phyloP scores from a whole-genome alignment of 2,329 filamentous ascomycete genomes.

The Dryadomyces quercivorus region DNA sequence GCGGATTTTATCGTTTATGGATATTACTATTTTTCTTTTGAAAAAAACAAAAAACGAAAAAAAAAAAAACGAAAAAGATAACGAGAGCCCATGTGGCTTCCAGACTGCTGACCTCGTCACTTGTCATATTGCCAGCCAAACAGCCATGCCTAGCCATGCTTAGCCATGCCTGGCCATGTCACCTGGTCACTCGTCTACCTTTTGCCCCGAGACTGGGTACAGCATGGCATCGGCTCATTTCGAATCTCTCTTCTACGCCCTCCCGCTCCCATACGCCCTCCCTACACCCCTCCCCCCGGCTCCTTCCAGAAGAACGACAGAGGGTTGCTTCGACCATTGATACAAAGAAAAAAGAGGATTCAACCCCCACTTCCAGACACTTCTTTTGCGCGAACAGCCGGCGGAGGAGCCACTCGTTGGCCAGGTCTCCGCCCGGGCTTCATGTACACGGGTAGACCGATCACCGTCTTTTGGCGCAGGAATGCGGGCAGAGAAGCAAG shows the following conservation, averaged over 20 bases:
- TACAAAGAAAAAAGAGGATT: background rate
- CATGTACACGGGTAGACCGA: background rate
- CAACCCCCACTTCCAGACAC: background rate
- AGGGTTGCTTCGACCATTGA: background rate
- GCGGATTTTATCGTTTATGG: background rate
- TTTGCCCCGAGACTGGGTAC: background rate
- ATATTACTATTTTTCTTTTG: background rate
- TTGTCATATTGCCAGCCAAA: constrained; percentile 4
- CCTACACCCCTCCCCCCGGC: background rate
- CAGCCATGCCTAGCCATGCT: background rate
- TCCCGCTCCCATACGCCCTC: too few relatives aligned
- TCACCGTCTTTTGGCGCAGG: background rate
- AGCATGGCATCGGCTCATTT: background rate
- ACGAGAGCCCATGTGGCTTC: background rate
- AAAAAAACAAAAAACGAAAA: background rate
- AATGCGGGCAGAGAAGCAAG: background rate
- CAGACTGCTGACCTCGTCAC: background rate
- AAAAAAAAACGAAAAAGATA: background rate
- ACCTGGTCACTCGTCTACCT: background rate
- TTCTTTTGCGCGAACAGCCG: background rate
- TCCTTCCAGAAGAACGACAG: background rate
- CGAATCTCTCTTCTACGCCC: background rate
- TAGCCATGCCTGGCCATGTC: background rate
- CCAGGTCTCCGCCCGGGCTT: background rate
- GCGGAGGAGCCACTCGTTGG: background rate